Evolutionary conservation across 2,329 filamentous ascomycete genomes (phyloP), one percentile per base, ranked within the genome.

Genomic region (Rhynchosporium agropyri): DNA sequence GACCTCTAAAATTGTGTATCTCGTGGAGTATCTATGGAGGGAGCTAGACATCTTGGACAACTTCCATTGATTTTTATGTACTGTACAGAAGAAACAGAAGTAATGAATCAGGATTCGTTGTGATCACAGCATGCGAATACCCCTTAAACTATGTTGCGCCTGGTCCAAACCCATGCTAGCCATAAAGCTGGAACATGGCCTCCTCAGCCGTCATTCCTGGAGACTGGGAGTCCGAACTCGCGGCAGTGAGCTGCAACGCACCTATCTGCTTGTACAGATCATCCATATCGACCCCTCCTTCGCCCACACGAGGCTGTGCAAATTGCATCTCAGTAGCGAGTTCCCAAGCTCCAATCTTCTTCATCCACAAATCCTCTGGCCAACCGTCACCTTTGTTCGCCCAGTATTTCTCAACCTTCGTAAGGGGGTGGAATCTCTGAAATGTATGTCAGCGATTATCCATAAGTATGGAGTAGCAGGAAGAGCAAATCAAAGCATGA

Each of bases 391-490:
- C 42, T 15, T 45, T 45, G 7, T 45, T 45, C 13, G 42, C 42
- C 42, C 42, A 45, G 42, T 45, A 45, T 45, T 45, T 45, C 42
- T 45, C n/a, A n/a, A 45, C 42, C 7, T n/a, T 15, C n/a, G n/a
- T 15, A 15, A 45, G 13, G 15, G 42, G 42, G n/a, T 45, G 42
- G 13, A 45, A 45, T 45, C 42, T 45, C 42, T 45, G 13, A n/a
- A n/a, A 7, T n/a, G 10, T 45, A n/a, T n/a, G 42, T 45, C 42
- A 26, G 42, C 42, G n/a, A 26, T 45, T 15, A 45, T 45, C 42
- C 42, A 6, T 45, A 45, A n/a, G 4, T 20, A 20, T 20, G 20
- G 20, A 20, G 20, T 45, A n/a, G 13, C 4, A 45, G 42, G n/a
- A n/a, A n/a, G n/a, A n/a, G 15, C n/a, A 6, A 45, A 45, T 15